Evolutionary conservation across 2,329 filamentous ascomycete species (phyloP), one percentile per base, ranked within the genome.

Genomic region (Herpotrichia juniperi): DNA sequence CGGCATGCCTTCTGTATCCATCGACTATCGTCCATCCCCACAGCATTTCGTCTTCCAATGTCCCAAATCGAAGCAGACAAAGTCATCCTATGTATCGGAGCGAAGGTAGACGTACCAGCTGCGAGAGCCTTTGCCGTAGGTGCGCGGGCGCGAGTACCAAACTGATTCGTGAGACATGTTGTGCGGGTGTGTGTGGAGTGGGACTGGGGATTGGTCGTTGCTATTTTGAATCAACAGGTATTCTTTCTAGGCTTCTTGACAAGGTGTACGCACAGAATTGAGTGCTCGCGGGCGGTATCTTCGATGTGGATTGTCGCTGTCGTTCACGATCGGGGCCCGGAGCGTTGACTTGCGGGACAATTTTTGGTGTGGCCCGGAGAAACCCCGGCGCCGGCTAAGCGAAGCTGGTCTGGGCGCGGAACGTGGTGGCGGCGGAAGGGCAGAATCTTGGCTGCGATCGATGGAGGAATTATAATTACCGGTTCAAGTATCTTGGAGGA

Each of bases 71-170:
- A 17, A 32, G 11, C 26, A 8, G 11, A 7, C 31, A 34, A 16
- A 10, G 31, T 11, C 7, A n/a, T 5, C 5, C 4, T 24, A 21
- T 17, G 24, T 26, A 26, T 4, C 7, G 4, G 16, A n/a, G 24
- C 16, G 9, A 28, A 16, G 14, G 28, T 25, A 55, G 59, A 83
- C 90, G 78, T 92, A 97, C 93, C 93, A 97, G 78, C 82, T 80
- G 81, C 93, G 90, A 80, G 90, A 84, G 83, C 93, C 93, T 88
- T 97, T 97, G 85, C 93, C 93, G 87, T 96, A 96, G 79, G 81
- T 91, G 81, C 93, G 90, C 77, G 94, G 94, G 80, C 94, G 93
- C 76, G 92, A 96, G 88, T 96, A 96, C 93, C 93, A 99, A 83
- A 97, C 92, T 56, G 89, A 92, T 85, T 97, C 93, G 92, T 90